Conservation (phyloP, 2,329 filamentous ascomycete genomes). For the Fusarium sublunatum region DNA sequence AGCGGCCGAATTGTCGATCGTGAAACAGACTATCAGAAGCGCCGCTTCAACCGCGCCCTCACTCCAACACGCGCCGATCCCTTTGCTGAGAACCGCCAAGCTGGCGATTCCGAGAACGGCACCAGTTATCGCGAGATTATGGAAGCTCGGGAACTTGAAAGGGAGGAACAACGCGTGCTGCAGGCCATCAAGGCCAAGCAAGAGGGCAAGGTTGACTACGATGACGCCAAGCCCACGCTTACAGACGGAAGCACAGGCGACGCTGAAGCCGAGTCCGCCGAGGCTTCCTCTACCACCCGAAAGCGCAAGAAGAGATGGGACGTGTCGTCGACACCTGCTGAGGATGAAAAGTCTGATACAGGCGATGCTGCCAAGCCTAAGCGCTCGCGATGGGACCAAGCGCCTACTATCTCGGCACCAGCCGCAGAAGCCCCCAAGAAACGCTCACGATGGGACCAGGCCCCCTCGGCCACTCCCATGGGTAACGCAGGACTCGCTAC, state of each 20-base stretch:
- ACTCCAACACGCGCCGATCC: constrained; percentile 88
- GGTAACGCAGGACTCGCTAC: constrained; percentile 80
- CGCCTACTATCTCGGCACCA: constrained; percentile 68
- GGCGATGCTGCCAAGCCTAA: constrained; percentile 72
- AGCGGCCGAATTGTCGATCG: constrained; percentile 90
- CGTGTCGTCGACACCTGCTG: constrained; percentile 69
- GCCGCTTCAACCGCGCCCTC: constrained; percentile 87
- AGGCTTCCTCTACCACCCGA: constrained; percentile 70
- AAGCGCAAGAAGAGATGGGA: constrained; percentile 98
- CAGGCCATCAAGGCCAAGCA: constrained; percentile 81
- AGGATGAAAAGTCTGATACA: constrained; percentile 62
- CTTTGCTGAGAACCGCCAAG: constrained; percentile 80
- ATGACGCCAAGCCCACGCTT: constrained; percentile 79
- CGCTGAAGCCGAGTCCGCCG: constrained; percentile 74
- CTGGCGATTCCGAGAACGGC: constrained; percentile 74
- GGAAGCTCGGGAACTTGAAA: constrained; percentile 88
- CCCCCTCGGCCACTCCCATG: constrained; percentile 81
- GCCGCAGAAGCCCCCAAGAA: constrained; percentile 74
- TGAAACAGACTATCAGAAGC: constrained; percentile 98
- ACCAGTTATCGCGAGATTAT: constrained; percentile 91
- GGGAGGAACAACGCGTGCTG: constrained; percentile 89
- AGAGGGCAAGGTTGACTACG: constrained; percentile 66
- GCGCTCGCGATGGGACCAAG: constrained; percentile 88
- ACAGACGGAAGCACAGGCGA: constrained; percentile 80
- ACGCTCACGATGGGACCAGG: constrained; percentile 92